These are phyloP conservation scores for Colletotrichum truncatum DNA, from an alignment of 2,329 filamentous ascomycete genomes.

Conservation along the genomic window DNA sequence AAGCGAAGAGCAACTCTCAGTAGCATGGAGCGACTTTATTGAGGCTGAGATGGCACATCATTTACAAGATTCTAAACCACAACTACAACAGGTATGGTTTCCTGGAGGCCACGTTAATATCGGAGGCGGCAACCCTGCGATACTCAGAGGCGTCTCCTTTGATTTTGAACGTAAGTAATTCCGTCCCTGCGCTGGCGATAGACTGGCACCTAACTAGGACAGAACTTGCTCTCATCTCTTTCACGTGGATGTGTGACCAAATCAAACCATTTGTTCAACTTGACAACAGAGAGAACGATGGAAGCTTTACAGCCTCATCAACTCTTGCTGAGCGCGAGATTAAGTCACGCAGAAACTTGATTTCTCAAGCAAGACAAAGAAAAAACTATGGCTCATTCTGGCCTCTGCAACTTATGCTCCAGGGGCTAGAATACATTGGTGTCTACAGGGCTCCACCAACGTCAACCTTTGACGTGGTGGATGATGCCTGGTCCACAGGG, in stretches of 20 bases:
- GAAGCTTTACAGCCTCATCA: background rate
- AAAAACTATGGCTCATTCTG: background rate
- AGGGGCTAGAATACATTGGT: background rate
- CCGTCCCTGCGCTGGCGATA: accelerated
- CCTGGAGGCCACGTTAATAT: slow-evolving; percentile 18
- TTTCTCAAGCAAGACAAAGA: background rate
- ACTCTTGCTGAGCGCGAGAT: slow-evolving; percentile 1
- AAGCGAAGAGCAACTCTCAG: background rate
- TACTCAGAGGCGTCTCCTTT: background rate
- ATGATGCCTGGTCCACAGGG: slow-evolving; percentile 20
- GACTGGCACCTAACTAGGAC: background rate
- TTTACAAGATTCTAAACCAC: background rate
- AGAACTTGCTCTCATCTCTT: slow-evolving; percentile 29
- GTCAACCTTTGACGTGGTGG: background rate
- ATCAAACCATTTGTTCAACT: background rate
- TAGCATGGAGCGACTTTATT: background rate
- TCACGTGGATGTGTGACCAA: slow-evolving; percentile 30
- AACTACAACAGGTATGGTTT: slow-evolving; percentile 23
- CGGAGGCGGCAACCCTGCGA: slow-evolving; percentile 3
- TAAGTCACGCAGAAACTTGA: background rate
- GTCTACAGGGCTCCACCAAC: background rate
- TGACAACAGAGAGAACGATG: background rate
- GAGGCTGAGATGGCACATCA: background rate
- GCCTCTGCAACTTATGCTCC: background rate
- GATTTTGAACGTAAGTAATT: slow-evolving; percentile 22